phyloP scores from a whole-genome alignment of 2,329 filamentous ascomycete species.

The Fusarium phyllophilum region DNA sequence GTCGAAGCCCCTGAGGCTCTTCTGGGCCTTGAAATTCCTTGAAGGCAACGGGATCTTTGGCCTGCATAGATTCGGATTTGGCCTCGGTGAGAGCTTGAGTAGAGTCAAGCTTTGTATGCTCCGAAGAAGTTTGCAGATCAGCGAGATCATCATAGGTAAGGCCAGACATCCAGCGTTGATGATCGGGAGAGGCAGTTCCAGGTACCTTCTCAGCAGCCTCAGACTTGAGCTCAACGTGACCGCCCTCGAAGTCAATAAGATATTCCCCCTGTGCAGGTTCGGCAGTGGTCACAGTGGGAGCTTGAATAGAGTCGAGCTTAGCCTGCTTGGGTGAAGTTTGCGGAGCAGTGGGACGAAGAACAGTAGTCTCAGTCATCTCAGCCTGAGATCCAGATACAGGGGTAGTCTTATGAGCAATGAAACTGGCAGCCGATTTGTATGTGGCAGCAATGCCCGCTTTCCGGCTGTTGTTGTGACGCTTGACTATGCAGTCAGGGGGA shows the following conservation, averaged over 20 bases:
- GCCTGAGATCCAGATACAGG: not conserved
- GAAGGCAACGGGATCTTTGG: not conserved
- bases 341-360: not conserved
- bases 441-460: not conserved
- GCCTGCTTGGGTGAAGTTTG: not conserved
- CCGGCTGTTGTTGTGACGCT: not conserved
- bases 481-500: not conserved
- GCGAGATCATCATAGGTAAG: constrained; percentile 20
- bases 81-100: not conserved
- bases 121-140: not conserved
- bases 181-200: constrained; percentile 61
- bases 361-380: not conserved
- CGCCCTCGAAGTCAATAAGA: not conserved
- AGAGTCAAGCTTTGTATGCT: not conserved
- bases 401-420: not conserved
- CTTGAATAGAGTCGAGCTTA: not conserved
- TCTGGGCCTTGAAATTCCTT: constrained; percentile 25
- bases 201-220: constrained; percentile 18
- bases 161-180: constrained; percentile 51
- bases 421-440: not conserved
- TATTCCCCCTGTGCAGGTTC: not conserved
- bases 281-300: not conserved
- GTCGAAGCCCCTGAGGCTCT: constrained; percentile 22
- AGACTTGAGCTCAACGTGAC: constrained; percentile 20
- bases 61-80: not conserved